phyloP scores from a whole-genome alignment of 2,329 filamentous ascomycete species.

The Coniochaeta sp. region DNA sequence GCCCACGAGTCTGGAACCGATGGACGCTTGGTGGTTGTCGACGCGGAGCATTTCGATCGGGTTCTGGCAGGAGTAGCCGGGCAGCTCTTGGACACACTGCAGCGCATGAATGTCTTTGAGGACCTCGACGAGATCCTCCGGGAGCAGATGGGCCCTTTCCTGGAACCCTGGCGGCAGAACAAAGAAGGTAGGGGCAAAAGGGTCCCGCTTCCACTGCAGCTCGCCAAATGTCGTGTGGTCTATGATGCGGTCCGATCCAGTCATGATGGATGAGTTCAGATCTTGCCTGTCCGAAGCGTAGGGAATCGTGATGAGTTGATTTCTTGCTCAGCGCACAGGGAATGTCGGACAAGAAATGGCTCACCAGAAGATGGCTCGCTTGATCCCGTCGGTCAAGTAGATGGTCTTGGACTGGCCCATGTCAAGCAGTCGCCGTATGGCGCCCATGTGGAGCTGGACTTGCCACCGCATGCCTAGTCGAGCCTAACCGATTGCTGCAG shows the following conservation, averaged over 20 bases:
- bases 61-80: conserved; percentile 10
- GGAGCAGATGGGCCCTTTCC: conserved; percentile 14
- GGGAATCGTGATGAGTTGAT: neutral
- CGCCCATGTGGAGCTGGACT: conserved; percentile 33
- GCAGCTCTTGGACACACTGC: conserved; percentile 26
- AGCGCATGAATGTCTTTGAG: conserved; percentile 30
- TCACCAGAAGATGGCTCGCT: conserved; percentile 37
- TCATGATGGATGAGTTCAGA: conserved; percentile 29
- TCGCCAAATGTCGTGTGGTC: conserved; percentile 33
- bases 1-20: conserved; percentile 28
- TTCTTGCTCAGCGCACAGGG: neutral
- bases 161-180: conserved; percentile 26
- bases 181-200: conserved; percentile 19
- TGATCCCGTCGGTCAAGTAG: conserved; percentile 28
- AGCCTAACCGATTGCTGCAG: conserved; percentile 17
- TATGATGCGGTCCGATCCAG: conserved; percentile 30
- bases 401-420: conserved; percentile 20
- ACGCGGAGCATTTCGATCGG: conserved; percentile 20
- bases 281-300: conserved; percentile 28
- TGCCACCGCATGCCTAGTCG: conserved; percentile 25
- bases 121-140: conserved; percentile 23
- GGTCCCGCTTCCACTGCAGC: conserved; percentile 29
- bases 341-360: neutral
- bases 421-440: conserved; percentile 26
- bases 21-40: conserved; percentile 32